These are phyloP conservation scores for Lathyrus aphaca DNA, from an alignment of 306 rosid species.

Conservation along the genomic window DNA sequence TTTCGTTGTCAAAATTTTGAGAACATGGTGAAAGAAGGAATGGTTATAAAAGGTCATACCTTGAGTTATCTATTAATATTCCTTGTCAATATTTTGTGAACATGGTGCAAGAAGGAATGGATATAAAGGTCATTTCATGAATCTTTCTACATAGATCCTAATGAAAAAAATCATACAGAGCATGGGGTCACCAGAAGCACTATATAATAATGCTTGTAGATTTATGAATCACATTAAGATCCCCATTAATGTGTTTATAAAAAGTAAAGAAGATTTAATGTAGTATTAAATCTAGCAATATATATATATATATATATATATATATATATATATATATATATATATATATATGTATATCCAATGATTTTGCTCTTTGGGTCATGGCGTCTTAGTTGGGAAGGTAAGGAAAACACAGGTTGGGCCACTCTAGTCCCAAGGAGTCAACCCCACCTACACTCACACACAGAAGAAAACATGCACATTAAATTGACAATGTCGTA, in stretches of 20 bases:
- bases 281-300: not conserved
- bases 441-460: slow-evolving; percentile 28
- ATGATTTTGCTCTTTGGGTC: slow-evolving; percentile 54
- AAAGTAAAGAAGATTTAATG: slow-evolving; percentile 21
- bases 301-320: too few relatives aligned
- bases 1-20: slow-evolving; percentile 15
- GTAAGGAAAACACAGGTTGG: slow-evolving; percentile 34
- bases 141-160: slow-evolving; percentile 42
- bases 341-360: slow-evolving; percentile 51
- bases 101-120: slow-evolving; percentile 24
- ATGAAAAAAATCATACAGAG: slow-evolving; percentile 30
- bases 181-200: slow-evolving; percentile 42
- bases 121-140: slow-evolving; percentile 37
- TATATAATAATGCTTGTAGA: slow-evolving; percentile 37
- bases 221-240: slow-evolving; percentile 49
- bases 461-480: slow-evolving; percentile 29
- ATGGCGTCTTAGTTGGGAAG: slow-evolving; percentile 14
- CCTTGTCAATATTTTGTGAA: slow-evolving; percentile 25
- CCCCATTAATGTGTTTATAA: slow-evolving; percentile 36
- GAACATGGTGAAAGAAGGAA: slow-evolving; percentile 24
- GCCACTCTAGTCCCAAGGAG: slow-evolving; percentile 45
- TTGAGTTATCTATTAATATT: not conserved
- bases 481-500: slow-evolving; percentile 41
- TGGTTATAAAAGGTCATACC: slow-evolving; percentile 7
- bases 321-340: too few relatives aligned